Conservation (phyloP, 139 green algal species). For the Micractinium sp. region DNA sequence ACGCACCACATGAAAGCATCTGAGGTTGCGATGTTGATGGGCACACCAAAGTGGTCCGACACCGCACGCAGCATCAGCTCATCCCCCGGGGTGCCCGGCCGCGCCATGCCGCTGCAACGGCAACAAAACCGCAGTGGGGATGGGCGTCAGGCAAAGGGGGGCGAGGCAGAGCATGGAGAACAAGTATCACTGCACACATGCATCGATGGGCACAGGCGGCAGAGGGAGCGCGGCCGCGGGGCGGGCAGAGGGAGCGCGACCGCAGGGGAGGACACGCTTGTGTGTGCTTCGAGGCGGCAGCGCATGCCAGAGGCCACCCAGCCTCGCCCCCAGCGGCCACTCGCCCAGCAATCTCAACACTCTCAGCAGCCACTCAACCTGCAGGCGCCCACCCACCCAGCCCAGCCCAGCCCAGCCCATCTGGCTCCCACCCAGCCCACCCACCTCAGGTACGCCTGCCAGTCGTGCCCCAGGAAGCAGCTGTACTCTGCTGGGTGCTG, state of each 20-base stretch:
- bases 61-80: slow-evolving; percentile 56
- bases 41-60: slow-evolving; percentile 50
- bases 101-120: slow-evolving; percentile 35
- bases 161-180: background rate
- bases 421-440: background rate
- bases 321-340: no score
- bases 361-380: no score
- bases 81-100: slow-evolving; percentile 42
- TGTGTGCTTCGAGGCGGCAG: no score
- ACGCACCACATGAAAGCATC: slow-evolving; percentile 35
- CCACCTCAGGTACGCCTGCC: slow-evolving; percentile 37
- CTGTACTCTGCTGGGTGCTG: slow-evolving; percentile 37
- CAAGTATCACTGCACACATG: no score
- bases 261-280: no score
- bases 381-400: no score
- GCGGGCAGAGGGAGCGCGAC: no score
- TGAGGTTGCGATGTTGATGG: slow-evolving; percentile 41
- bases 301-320: no score
- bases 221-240: no score
- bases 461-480: slow-evolving; percentile 55
- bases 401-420: background rate
- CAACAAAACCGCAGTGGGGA: background rate
- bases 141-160: no score
- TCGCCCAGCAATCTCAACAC: no score
- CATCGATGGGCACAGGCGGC: no score